Evolutionary conservation across 345 rosid genomes (phyloP), one percentile per base, ranked within the genome.

Genomic region (Arabidopsis thaliana): DNA sequence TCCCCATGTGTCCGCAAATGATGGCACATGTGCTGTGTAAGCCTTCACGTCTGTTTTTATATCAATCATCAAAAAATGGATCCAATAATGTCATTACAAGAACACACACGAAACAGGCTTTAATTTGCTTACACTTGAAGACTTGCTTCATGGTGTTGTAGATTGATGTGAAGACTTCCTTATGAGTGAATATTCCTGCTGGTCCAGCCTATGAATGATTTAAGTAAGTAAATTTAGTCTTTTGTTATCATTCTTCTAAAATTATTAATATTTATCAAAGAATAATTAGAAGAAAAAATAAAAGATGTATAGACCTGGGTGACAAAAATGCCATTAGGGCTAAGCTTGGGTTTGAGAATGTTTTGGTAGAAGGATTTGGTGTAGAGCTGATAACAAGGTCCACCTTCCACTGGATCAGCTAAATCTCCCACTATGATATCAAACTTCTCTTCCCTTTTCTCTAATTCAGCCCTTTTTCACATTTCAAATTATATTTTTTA

Each of bases 1-100:
- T 72, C 98, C 97, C 98, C 98, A 94, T 3, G 97, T 94, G 61
- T 94, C 97, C 7, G 98, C 97, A 74, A 91, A 94, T 49, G 98
- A 94, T 25, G 98, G 98, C 14, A 94, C 95, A 30, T 94, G 98
- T 68, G 97, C 97, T 36, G 91, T 88, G 81, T 91, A 94, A 14
- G 97, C 91, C 64, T 83, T 78, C 66, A 91, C 98, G 75, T 91
- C 98, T 94, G 86, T 83, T 71, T 42, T 37, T 23, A 48, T 48
- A 49, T 50, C 5, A 16, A 13, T 50, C 55, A 37, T 70, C 45
- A 52, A 8, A 57, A 38, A 72, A 38, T 40, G 45, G 11, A 57
- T 34, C 41, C 6, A 23, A 24, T 23, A 13, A 33, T 55, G 48
- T 33, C 6, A 20, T 34, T 52, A 32, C 6, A 20, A 32, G 7